These are phyloP conservation scores for Kodamaea neixiangensis DNA, from an alignment of 805 yeast species.

Conservation along the genomic window DNA sequence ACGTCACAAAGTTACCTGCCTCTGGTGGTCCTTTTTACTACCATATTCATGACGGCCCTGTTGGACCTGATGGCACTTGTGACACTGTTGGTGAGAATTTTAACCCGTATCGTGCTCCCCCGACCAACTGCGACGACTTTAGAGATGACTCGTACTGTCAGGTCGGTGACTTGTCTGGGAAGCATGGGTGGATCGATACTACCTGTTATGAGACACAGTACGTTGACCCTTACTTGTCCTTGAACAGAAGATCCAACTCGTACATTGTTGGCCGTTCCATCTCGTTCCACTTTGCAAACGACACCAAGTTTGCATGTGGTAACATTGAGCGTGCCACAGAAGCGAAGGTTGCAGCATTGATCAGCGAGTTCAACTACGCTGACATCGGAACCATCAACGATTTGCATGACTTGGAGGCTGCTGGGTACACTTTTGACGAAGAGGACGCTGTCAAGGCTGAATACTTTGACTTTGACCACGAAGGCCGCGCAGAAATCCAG, in stretches of 20 bases:
- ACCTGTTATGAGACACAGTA: constrained; percentile 67
- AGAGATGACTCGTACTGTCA: constrained; percentile 59
- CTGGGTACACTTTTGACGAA: constrained; percentile 12
- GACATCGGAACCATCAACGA: constrained; percentile 2
- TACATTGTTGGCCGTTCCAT: constrained; percentile 59
- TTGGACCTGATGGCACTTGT: constrained; percentile 36
- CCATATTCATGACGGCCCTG: constrained; percentile 63
- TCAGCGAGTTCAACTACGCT: constrained; percentile 8
- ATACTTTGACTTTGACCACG: constrained; percentile 7
- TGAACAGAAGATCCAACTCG: constrained; percentile 56
- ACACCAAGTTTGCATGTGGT: constrained; percentile 64
- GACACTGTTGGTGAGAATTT: constrained; percentile 57
- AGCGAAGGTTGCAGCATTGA: constrained; percentile 8
- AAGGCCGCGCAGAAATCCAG: background rate
- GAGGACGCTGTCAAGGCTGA: constrained; percentile 13
- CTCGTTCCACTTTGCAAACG: constrained; percentile 54
- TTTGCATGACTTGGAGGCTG: constrained; percentile 1
- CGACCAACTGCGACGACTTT: constrained; percentile 45
- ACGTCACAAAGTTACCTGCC: constrained; percentile 67
- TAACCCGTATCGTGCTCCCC: constrained; percentile 62
- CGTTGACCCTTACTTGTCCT: constrained; percentile 64
- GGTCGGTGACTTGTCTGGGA: constrained; percentile 77
- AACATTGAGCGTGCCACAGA: constrained; percentile 43
- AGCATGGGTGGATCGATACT: constrained; percentile 71
- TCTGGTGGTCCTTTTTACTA: constrained; percentile 68